Evolutionary conservation across 768 basidiomycete genomes (phyloP).

Genomic region (Thelephora aurantiotincta): DNA sequence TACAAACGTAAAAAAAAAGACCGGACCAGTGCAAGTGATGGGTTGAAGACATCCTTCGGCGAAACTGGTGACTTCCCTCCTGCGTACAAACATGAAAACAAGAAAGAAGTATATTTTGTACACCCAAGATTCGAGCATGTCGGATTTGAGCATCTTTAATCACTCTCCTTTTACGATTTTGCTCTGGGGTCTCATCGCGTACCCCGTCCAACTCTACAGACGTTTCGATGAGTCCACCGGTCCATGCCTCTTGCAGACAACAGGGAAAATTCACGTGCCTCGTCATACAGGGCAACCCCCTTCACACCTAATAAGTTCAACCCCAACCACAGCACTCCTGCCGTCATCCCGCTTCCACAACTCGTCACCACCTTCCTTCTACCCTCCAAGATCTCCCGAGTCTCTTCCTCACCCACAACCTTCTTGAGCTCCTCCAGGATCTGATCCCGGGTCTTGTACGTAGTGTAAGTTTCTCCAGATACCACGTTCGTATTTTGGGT

Average conservation of each 20-base stretch:
- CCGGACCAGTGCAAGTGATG: too few species aligned
- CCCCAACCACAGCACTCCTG: slow-evolving; percentile 88
- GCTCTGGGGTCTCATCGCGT: slow-evolving; percentile 65
- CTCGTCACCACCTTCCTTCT: slow-evolving; percentile 50
- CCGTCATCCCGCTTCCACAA: slow-evolving; percentile 99
- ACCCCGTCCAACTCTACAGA: slow-evolving; percentile 89
- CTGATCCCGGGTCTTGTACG: slow-evolving; percentile 40
- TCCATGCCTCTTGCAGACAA: slow-evolving; percentile 1
- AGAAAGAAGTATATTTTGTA: too few species aligned
- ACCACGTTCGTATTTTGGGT: slow-evolving; percentile 18
- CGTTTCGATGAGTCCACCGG: background rate
- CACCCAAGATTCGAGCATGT: background rate
- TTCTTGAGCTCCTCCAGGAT: slow-evolving; percentile 45
- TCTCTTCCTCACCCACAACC: slow-evolving; percentile 45
- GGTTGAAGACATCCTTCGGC: too few species aligned
- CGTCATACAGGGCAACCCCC: slow-evolving; percentile 75
- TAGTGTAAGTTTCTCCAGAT: slow-evolving; percentile 14
- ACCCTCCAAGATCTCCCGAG: slow-evolving; percentile 45
- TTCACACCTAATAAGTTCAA: slow-evolving; percentile 54
- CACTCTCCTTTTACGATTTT: slow-evolving; percentile 39
- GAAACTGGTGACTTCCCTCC: too few species aligned
- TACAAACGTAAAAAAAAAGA: too few species aligned
- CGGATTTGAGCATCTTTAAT: background rate
- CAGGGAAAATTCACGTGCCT: slow-evolving; percentile 39
- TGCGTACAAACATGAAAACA: background rate